These are phyloP conservation scores for Scheffersomyces lignosus DNA, from an alignment of 805 yeast species.

Conservation along the genomic window DNA sequence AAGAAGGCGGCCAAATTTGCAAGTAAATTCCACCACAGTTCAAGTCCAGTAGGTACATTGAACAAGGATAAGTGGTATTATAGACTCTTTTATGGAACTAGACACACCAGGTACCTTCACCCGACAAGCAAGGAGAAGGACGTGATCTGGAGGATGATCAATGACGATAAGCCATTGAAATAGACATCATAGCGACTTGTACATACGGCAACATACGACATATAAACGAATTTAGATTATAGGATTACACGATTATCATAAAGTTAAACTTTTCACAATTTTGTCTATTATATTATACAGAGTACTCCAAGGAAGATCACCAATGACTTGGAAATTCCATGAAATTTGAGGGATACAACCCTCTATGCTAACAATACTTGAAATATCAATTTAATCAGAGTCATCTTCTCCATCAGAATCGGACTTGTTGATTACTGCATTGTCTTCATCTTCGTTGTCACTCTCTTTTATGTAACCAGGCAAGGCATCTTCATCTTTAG, in stretches of 20 bases:
- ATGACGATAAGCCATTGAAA: slow-evolving; percentile 30
- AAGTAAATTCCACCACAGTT: slow-evolving; percentile 4
- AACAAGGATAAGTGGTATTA: slow-evolving; percentile 16
- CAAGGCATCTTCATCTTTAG: slow-evolving; percentile 15
- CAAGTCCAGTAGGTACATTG: slow-evolving; percentile 8
- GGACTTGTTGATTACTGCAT: slow-evolving; percentile 20
- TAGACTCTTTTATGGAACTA: slow-evolving; percentile 26
- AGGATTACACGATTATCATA: too few relatives aligned
- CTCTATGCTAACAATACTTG: background rate
- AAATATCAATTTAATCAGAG: slow-evolving; percentile 8
- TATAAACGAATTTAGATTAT: too few relatives aligned
- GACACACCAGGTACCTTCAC: slow-evolving; percentile 23
- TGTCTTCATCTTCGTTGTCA: slow-evolving; percentile 24
- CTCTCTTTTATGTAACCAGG: slow-evolving; percentile 18
- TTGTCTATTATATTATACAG: too few relatives aligned
- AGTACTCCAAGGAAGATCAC: background rate
- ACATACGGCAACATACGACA: background rate
- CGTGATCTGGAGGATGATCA: slow-evolving; percentile 45
- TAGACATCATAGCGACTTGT: background rate
- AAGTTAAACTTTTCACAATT: background rate
- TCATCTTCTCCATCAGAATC: slow-evolving; percentile 20
- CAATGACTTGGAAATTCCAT: too few relatives aligned
- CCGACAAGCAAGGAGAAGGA: slow-evolving; percentile 40
- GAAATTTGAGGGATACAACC: too few relatives aligned
- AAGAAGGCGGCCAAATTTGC: slow-evolving; percentile 1